Base-by-base conservation (phyloP, 306 rosid species). In the Cicer pinnatifidum region DNA sequence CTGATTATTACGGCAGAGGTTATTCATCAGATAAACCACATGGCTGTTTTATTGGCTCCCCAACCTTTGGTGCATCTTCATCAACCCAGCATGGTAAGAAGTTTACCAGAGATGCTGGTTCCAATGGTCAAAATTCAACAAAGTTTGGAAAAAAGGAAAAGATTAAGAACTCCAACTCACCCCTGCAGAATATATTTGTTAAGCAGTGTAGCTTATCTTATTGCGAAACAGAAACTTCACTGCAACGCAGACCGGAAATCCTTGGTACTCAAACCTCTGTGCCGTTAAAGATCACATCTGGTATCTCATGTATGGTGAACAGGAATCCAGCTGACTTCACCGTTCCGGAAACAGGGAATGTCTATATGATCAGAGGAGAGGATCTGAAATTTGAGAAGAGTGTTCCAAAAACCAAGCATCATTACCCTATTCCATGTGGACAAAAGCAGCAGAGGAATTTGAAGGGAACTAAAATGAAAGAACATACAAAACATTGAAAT, bases 291-390 rank as follows among this genome's bases (percentile, higher is more conserved):
- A 84, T 66, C 64, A 73, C 72, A 69, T 51, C 69, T 6, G 88
- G 78, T 41, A 69, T 65, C 75, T 56, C 80, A 33, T 95, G 99
- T 79, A 39, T 65, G 58, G 54, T 84, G 53, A 95, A 95, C 79
- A 87, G 79, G 84, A 95, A 95, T 71, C 99, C 99, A n/a, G 96
- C 99, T 74, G 99, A 95, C 28, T 92, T 95, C 81, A 80, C 85
- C 78, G 15, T 72, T 54, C 96, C 89, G 1, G 95, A 80, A 57
- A 71, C 85, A 38, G 89, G 88, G 78, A 91, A 89, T 76, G 69
- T 35, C 44, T 95, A 90, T 81, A 95, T 92, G 97, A 95, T 91
- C 76, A 87, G 87, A 71, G 97, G 96, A 16, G 91, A 91, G 79
- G 97, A 95, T 75, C 81, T 95, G 15, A 88, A 78, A 72, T 79